These are phyloP conservation scores for Mortierella antarctica DNA, from an alignment of 192 early-diverging fungal genomes.

Conservation along the genomic window DNA sequence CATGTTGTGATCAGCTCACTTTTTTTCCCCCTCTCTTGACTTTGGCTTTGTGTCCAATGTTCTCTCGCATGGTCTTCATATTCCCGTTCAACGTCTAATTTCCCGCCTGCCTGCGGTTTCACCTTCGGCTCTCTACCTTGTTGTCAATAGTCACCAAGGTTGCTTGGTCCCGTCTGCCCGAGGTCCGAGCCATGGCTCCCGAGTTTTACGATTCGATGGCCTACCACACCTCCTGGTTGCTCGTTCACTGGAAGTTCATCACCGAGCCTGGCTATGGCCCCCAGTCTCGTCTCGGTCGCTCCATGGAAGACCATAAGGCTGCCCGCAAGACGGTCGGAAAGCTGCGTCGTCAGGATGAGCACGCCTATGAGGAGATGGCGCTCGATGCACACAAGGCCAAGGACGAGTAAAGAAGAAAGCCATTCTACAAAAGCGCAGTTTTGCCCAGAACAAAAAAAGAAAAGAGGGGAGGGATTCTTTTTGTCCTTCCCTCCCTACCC, in stretches of 20 bases:
- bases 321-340: slow-evolving; percentile 74
- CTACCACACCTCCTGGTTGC: slow-evolving; percentile 88
- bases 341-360: slow-evolving; percentile 49
- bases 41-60: neutral
- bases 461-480: too few species aligned
- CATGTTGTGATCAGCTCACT: slow-evolving; percentile 1
- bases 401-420: slow-evolving; percentile 11
- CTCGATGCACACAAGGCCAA: slow-evolving; percentile 37
- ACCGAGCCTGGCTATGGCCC: slow-evolving; percentile 78
- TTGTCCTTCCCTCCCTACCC: too few species aligned
- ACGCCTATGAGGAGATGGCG: slow-evolving; percentile 50
- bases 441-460: too few species aligned
- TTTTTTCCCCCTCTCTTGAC: neutral
- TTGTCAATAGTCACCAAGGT: slow-evolving; percentile 60
- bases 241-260: slow-evolving; percentile 88
- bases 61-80: neutral
- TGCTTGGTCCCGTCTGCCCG: slow-evolving; percentile 89
- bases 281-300: slow-evolving; percentile 82
- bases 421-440: too few species aligned
- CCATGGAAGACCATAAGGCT: slow-evolving; percentile 75
- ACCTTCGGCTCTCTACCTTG: neutral
- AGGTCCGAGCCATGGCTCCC: slow-evolving; percentile 79
- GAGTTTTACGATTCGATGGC: slow-evolving; percentile 91
- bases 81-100: slow-evolving; percentile 6
- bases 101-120: neutral